A percentile compares a stretch with the other conserved stretches of the same genome.
Evolutionary conservation across 345 rosid genomes (phyloP).

Genomic region (Odontarrhena argentea): DNA sequence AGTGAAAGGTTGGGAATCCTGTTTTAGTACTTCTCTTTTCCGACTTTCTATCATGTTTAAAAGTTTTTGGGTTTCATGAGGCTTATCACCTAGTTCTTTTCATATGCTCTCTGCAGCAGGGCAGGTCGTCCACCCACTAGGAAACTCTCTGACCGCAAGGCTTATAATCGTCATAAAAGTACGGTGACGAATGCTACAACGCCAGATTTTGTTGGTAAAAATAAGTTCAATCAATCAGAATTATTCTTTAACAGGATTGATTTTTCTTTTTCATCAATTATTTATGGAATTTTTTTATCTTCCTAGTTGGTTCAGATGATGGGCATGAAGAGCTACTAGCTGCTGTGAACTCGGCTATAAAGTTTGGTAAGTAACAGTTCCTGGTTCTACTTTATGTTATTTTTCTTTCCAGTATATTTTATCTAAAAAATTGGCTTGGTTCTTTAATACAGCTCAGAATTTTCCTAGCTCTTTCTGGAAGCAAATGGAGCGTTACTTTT

Average conservation of each 20-base stretch:
- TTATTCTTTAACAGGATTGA: constrained; percentile 18
- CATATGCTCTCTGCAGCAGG: constrained; percentile 60
- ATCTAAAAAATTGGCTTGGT: constrained; percentile 41
- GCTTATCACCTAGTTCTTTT: constrained; percentile 30
- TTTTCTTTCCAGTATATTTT: background rate
- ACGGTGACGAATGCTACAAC: constrained; percentile 52
- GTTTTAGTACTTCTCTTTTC: constrained; percentile 30
- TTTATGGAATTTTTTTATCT: constrained; percentile 35
- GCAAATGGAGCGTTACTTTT: constrained; percentile 78
- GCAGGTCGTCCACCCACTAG: constrained; percentile 88
- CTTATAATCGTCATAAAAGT: constrained; percentile 77
- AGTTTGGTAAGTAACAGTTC: constrained; percentile 51
- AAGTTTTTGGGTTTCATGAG: constrained; percentile 21
- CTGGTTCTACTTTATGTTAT: constrained; percentile 23
- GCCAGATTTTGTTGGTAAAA: constrained; percentile 83
- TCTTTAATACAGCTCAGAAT: constrained; percentile 56
- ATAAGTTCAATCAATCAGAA: constrained; percentile 27
- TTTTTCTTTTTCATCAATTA: constrained; percentile 21
- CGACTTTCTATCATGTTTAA: constrained; percentile 11
- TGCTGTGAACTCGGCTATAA: constrained; percentile 77
- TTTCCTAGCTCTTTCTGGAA: constrained; percentile 68
- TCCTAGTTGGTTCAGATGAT: constrained; percentile 79
- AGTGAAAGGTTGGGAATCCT: constrained; percentile 66
- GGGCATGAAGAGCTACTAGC: constrained; percentile 87
- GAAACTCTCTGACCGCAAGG: constrained; percentile 95